Evolutionary conservation across 2,329 filamentous ascomycete genomes (phyloP), one percentile per base, ranked within the genome.

Genomic region (Sporothrix variecibatus): DNA sequence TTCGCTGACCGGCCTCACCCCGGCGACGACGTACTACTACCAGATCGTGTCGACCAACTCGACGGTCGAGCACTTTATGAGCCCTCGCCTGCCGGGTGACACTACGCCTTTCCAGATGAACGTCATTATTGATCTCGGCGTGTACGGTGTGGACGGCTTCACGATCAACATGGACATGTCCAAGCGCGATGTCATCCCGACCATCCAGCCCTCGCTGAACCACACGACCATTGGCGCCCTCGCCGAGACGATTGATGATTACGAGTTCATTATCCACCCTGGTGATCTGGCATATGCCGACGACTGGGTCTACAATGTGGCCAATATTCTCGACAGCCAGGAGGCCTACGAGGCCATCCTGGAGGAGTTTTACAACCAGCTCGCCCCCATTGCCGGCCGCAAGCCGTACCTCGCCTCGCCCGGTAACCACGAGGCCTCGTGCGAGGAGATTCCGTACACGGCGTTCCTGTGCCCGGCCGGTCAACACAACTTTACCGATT

Each of bases 311-410:
- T 79, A 85, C 3, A 84, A 82, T 23, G 73, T 81, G 0, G 80
- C 84, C 49, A 88, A 88, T 78, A 75, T 86, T 0, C 75, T 86
- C 82, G 95, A 98, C 81, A 95, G 98, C 81, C 87, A 97, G 58
- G 94, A 98, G 81, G 98, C 95, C 0, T 98, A 98, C 80, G 95
- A 98, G 85, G 98, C 95, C 2, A 98, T 98, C 77, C 87, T 98
- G 70, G 95, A 95, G n/a, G 94, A 98, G 83, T 98, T 90, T 78
- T 90, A 88, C 81, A 81, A 83, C 71, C 86, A 89, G 76, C 83
- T 89, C 0, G 84, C 85, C 0, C 86, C 88, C 3, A 85, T 90
- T 69, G 78, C 88, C 1, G 84, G 81, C 23, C 84, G 85, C 65
- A 89, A 89, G 79, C 81, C 84, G 0, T 91, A 90, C 82, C 88